Base-by-base conservation (phyloP, 2,329 filamentous ascomycete genomes). In the Chrysosporium queenslandicum region DNA sequence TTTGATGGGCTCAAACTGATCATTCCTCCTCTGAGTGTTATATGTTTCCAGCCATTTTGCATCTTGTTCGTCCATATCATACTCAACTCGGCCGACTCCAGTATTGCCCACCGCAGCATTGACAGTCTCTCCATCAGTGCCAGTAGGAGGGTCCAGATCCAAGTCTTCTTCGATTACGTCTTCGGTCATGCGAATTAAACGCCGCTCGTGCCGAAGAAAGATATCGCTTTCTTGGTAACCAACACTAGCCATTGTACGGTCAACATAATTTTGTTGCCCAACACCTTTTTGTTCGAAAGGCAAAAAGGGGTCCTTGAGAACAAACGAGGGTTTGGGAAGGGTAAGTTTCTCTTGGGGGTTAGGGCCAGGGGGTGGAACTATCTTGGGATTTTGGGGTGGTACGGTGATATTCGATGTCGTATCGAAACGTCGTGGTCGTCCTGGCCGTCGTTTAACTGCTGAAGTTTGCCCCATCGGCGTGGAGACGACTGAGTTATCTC, bases 41-140 rank as follows among this genome's bases (percentile, higher is more conserved):
- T 91, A 81, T 36, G 82, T 80, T 60, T 92, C 86, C 23, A 98
- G 74, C 92, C 92, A 98, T 72, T 90, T 88, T 59, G 95, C 89
- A 66, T 98, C 92, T 64, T 98, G 92, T 69, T 98, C 92, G 64
- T 98, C 92, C 92, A 98, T 98, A 67, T 98, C 92, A 66, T 98
- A 98, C 66, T 98, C 92, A 18, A 98, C 92, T 53, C 87, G 83
- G 11, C 88, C 87, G 36, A 94, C 78, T 16, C 74, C 74, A 49
- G 71, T 72, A 32, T 70, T 70, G 3, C 73, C 71, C 36, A 74
- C 69, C 3, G 72, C 70, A 27, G 72, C 67, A 50, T 77, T 74
- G 4, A 71, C 65, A 12, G 41, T n/a, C 42, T 86, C 83, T 7
- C 77, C 78, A 46, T 86, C 85, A 16, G 73, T 73, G 56, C 77